phyloP scores from a whole-genome alignment of 2,329 filamentous ascomycete species.

The Mollisia scopiformis region DNA sequence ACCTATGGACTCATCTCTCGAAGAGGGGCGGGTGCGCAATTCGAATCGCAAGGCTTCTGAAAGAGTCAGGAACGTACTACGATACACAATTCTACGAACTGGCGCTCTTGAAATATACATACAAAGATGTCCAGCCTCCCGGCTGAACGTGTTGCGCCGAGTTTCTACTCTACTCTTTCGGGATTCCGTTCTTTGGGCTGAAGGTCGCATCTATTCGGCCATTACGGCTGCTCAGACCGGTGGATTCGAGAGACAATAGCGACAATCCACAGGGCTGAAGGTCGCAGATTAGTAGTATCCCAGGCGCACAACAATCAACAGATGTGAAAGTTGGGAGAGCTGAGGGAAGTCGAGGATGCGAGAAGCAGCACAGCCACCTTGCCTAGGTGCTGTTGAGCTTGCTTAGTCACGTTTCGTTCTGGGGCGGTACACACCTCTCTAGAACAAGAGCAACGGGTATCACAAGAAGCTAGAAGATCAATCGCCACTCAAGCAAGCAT shows the following conservation, averaged over 20 bases:
- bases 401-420: too few species aligned
- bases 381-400: too few species aligned
- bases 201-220: constrained; percentile 18
- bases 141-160: constrained; percentile 18
- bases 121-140: constrained; percentile 16
- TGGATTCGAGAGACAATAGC: constrained; percentile 1
- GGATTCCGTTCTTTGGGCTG: constrained; percentile 15
- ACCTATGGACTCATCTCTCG: constrained; percentile 28
- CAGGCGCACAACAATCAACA: constrained; percentile 1
- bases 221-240: not conserved
- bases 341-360: too few species aligned
- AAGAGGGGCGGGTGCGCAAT: constrained; percentile 20
- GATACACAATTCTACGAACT: not conserved
- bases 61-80: constrained; percentile 15
- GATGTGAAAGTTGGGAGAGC: constrained; percentile 1
- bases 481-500: too few species aligned
- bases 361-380: too few species aligned
- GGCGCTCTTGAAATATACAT: not conserved
- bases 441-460: too few species aligned
- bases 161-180: constrained; percentile 1
- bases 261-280: not conserved
- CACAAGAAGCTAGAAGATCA: too few species aligned
- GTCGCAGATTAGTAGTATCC: constrained; percentile 4
- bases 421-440: too few species aligned
- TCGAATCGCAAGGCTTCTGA: constrained; percentile 21